Percentiles rank a stretch among this genome's conserved stretches.
Evolutionary conservation across 495 filamentous ascomycete species (phyloP).

Genomic region (Penicillium ochrochloron): DNA sequence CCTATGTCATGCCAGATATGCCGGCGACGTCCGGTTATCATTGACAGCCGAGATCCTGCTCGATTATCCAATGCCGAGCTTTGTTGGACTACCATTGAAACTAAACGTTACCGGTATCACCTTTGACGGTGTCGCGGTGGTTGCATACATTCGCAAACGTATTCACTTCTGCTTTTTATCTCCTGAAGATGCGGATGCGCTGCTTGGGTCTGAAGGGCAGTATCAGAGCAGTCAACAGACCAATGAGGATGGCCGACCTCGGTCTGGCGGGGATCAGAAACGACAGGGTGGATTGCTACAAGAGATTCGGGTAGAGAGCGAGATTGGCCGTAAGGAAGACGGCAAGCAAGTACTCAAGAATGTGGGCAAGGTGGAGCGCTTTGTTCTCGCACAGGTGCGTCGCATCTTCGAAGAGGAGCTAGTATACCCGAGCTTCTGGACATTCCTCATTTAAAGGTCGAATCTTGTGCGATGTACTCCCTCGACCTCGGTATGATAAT

Average conservation of each 20-base stretch:
- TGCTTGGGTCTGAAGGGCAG: slow-evolving; percentile 59
- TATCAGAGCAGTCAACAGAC: slow-evolving; percentile 37
- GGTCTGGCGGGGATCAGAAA: slow-evolving; percentile 38
- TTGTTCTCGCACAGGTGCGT: slow-evolving; percentile 94
- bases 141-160: slow-evolving; percentile 83
- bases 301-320: slow-evolving; percentile 94
- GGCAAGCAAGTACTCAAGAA: slow-evolving; percentile 96
- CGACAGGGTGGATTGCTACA: slow-evolving; percentile 76
- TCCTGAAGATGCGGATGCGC: slow-evolving; percentile 78
- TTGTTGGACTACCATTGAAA: slow-evolving; percentile 88
- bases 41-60: slow-evolving; percentile 93
- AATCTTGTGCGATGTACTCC: not conserved
- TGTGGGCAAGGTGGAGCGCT: slow-evolving; percentile 96
- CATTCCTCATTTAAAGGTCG: slow-evolving; percentile 75
- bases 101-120: slow-evolving; percentile 91
- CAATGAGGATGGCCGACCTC: slow-evolving; percentile 28
- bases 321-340: slow-evolving; percentile 89
- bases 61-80: slow-evolving; percentile 97
- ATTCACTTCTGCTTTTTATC: slow-evolving; percentile 89
- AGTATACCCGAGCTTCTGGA: slow-evolving; percentile 98
- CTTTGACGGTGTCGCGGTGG: slow-evolving; percentile 90
- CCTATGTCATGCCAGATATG: slow-evolving; percentile 85
- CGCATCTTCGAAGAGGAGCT: slow-evolving; percentile 98
- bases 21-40: slow-evolving; percentile 80
- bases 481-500: not conserved